A percentile compares a stretch with the other conserved stretches of the same genome.
phyloP scores from a whole-genome alignment of 208 protist genomes.

The Acanthamoeba lenticulata region DNA sequence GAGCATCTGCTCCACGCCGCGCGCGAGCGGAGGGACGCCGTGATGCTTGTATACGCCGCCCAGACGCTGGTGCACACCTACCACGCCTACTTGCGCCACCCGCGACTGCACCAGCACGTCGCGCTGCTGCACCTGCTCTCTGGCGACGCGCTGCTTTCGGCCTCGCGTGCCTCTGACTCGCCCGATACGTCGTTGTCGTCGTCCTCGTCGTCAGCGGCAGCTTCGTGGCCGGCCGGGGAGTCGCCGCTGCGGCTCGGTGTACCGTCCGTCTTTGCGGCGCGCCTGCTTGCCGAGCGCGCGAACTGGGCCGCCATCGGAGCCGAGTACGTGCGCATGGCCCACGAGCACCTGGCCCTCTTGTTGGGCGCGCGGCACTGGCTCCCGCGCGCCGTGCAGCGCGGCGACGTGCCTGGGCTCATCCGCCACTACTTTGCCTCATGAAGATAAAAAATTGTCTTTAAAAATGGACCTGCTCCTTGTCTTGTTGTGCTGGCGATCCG shows the following conservation, averaged over 20 bases:
- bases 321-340: slow-evolving; percentile 22
- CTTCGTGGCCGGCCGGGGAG: background rate
- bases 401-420: too few species aligned
- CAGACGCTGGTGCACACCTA: slow-evolving; percentile 11
- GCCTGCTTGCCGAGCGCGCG: background rate
- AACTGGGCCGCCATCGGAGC: background rate
- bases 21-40: background rate
- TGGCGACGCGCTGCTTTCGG: background rate
- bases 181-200: background rate
- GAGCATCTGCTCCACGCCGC: background rate
- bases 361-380: background rate
- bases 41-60: slow-evolving; percentile 7
- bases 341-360: background rate
- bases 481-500: too few species aligned
- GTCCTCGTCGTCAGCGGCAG: background rate
- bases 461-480: too few species aligned
- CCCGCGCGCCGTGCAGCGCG: background rate
- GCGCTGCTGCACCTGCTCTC: background rate
- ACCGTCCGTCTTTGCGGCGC: background rate
- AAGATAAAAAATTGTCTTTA: too few species aligned
- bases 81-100: slow-evolving; percentile 4
- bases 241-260: background rate
- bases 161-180: background rate
- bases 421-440: too few species aligned
- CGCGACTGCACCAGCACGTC: slow-evolving; percentile 18